A percentile compares a stretch with the other conserved stretches of the same genome.
Evolutionary conservation across 331 rosid species (phyloP).

Genomic region (Dryas integrifolia): DNA sequence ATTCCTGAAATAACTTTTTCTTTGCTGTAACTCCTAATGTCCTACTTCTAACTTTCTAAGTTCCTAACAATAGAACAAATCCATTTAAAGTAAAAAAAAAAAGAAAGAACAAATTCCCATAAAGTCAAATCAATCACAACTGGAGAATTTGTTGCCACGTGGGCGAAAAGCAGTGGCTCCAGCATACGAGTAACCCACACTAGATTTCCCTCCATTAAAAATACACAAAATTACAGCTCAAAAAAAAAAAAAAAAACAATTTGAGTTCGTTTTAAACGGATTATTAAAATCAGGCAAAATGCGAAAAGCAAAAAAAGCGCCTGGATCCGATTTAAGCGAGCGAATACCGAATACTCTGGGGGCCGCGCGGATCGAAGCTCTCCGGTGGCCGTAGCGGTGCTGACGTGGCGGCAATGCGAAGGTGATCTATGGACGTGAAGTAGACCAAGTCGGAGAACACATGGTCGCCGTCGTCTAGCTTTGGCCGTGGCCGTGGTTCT

Average conservation of each 20-base stretch:
- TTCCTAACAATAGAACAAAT: not conserved
- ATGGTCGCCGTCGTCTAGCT: not conserved
- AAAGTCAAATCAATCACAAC: not conserved
- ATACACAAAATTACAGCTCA: conserved; percentile 3
- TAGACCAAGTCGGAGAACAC: conserved; percentile 17
- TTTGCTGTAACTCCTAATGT: not conserved
- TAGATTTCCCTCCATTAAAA: not conserved
- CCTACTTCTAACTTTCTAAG: not conserved
- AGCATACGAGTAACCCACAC: not conserved
- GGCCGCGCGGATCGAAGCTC: not conserved
- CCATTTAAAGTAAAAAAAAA: too few species aligned
- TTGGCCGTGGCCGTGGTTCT: conserved; percentile 15
- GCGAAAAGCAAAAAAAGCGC: conserved; percentile 5
- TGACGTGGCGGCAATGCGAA: conserved; percentile 13
- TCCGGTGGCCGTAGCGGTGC: conserved; percentile 8
- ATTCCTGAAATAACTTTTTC: too few species aligned
- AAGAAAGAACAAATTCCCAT: not conserved
- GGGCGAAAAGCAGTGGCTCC: not conserved
- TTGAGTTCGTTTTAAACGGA: not conserved
- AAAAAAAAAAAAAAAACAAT: not conserved
- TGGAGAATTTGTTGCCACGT: not conserved
- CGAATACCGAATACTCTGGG: not conserved
- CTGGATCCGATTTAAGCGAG: conserved; percentile 17
- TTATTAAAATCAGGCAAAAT: not conserved
- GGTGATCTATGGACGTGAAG: not conserved